A percentile compares a stretch with the other conserved stretches of the same genome.
phyloP scores from a whole-genome alignment of 2,329 filamentous ascomycete genomes.

The Aspergillus sp. region DNA sequence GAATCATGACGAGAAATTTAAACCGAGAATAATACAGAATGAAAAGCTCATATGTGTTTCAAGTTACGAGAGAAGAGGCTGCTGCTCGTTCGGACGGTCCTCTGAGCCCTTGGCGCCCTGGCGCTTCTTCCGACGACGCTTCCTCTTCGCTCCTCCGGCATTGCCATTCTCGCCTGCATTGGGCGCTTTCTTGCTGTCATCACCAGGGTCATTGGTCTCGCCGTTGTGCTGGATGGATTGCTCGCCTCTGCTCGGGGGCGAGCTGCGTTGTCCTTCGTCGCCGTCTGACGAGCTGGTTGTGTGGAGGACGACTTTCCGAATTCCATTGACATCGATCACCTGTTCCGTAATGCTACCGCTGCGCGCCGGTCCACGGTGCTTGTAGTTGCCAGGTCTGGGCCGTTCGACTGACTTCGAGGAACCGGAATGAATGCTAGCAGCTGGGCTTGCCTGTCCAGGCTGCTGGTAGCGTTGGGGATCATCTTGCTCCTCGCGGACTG shows the following conservation, averaged over 20 bases:
- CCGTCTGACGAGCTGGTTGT: slow-evolving; percentile 47
- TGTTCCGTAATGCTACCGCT: slow-evolving; percentile 75
- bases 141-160: slow-evolving; percentile 13
- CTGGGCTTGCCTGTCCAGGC: slow-evolving; percentile 11
- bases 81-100: slow-evolving; percentile 2
- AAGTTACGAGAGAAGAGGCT: slow-evolving; percentile 5
- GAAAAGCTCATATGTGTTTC: background rate
- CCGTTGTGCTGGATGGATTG: slow-evolving; percentile 2
- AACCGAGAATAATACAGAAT: background rate
- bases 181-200: slow-evolving; percentile 1
- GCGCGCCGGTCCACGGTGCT: slow-evolving; percentile 47
- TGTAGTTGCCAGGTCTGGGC: slow-evolving; percentile 21
- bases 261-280: slow-evolving; percentile 8
- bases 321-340: slow-evolving; percentile 63
- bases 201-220: slow-evolving; percentile 8
- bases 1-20: too few species aligned
- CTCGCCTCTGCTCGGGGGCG: background rate
- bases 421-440: slow-evolving; percentile 16
- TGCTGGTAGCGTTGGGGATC: slow-evolving; percentile 18
- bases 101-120: background rate
- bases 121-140: slow-evolving; percentile 15
- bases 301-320: slow-evolving; percentile 68
- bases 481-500: slow-evolving; percentile 24
- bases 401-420: slow-evolving; percentile 14
- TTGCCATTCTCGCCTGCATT: slow-evolving; percentile 1